Percentiles rank a stretch among this genome's conserved stretches.
Evolutionary conservation across 1,139 yeast genomes (phyloP).

Genomic region (Lodderomyces metapsilosis): DNA sequence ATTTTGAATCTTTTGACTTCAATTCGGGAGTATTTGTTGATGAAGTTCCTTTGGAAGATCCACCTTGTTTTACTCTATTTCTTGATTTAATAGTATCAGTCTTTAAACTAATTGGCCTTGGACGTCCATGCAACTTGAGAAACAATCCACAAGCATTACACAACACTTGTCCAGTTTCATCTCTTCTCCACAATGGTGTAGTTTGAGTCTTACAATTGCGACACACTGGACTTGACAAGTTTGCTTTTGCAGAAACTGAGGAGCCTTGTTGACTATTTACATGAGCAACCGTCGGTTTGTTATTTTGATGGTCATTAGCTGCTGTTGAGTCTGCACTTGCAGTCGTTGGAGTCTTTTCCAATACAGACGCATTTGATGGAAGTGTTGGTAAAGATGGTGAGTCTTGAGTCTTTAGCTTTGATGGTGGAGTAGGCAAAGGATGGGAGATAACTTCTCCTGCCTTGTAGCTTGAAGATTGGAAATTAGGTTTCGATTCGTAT

Average conservation of each 20-base stretch:
- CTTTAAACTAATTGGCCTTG: conserved; percentile 86
- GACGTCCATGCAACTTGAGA: conserved; percentile 85
- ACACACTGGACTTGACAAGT: conserved; percentile 69
- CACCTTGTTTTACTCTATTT: conserved; percentile 66
- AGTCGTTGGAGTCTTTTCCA: conserved; percentile 1
- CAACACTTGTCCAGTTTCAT: conserved; percentile 87
- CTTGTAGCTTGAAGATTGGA: conserved; percentile 7
- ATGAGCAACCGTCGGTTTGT: conserved; percentile 40
- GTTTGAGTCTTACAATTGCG: conserved; percentile 90
- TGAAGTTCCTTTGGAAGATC: conserved; percentile 2
- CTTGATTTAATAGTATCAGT: conserved; percentile 91
- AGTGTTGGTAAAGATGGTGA: conserved; percentile 6
- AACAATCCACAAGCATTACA: conserved; percentile 96
- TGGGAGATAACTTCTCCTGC: conserved; percentile 8
- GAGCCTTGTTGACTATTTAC: conserved; percentile 36
- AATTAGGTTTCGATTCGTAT: not conserved
- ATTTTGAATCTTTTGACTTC: conserved; percentile 35
- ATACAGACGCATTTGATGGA: conserved; percentile 4
- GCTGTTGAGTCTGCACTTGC: no score
- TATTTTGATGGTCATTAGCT: no score
- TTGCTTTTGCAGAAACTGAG: conserved; percentile 46
- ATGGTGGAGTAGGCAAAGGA: conserved; percentile 15
- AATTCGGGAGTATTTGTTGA: conserved; percentile 44
- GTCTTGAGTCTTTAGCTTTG: conserved; percentile 9
- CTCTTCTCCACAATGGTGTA: conserved; percentile 94